Conservation (phyloP, 2,329 filamentous ascomycete species). For the Calonectria fujianensis region DNA sequence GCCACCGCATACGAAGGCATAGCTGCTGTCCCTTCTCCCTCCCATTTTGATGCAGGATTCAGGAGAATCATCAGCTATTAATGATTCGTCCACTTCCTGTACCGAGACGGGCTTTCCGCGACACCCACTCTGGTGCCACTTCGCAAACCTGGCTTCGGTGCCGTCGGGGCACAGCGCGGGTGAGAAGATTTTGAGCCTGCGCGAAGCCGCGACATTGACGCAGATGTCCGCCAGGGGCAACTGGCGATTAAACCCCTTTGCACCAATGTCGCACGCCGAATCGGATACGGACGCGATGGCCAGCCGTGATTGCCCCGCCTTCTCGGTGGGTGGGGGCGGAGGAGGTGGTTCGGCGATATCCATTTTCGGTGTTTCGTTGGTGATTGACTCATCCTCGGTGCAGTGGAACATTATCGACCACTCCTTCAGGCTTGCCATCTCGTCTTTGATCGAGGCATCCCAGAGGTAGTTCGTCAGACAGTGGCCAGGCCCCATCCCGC, state of each 20-base stretch:
- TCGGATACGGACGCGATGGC: constrained; percentile 39
- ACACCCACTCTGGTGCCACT: constrained; percentile 22
- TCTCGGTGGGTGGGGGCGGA: constrained; percentile 7
- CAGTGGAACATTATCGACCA: constrained; percentile 42
- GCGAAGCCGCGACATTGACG: constrained; percentile 34
- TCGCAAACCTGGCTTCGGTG: constrained; percentile 38
- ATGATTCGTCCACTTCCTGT: constrained; percentile 19
- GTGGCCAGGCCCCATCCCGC: constrained; percentile 29
- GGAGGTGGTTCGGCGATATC: constrained; percentile 22
- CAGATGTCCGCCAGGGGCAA: constrained; percentile 32
- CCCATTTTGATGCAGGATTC: constrained; percentile 37
- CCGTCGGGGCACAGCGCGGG: constrained; percentile 38
- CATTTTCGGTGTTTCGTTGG: not conserved
- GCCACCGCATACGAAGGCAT: constrained; percentile 40
- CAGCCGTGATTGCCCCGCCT: constrained; percentile 25
- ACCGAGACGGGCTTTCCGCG: constrained; percentile 10
- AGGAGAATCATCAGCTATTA: constrained; percentile 24
- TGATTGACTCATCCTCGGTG: not conserved
- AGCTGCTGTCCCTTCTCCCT: constrained; percentile 34
- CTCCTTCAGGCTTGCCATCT: not conserved
- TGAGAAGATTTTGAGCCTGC: constrained; percentile 39
- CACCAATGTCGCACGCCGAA: constrained; percentile 40
- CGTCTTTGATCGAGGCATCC: not conserved
- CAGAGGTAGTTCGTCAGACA: constrained; percentile 36
- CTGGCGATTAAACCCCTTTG: constrained; percentile 38